phyloP scores from a whole-genome alignment of 352 stramenopile species.

The Blastocystis hominis region DNA sequence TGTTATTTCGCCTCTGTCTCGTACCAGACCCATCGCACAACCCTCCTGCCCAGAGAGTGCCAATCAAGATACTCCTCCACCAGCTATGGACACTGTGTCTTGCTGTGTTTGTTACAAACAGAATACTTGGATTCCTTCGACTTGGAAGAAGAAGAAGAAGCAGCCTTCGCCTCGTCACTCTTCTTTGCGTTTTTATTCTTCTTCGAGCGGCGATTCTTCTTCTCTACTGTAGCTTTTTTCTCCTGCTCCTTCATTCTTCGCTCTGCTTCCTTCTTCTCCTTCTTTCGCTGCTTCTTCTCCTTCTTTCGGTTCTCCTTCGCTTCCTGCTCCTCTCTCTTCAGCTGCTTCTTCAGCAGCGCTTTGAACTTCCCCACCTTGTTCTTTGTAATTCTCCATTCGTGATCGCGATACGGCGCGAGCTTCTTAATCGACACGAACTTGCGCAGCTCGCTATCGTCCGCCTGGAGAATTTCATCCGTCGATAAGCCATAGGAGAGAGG shows the following conservation, averaged over 20 bases:
- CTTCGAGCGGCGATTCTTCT: not conserved
- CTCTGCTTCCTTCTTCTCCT: constrained; percentile 45
- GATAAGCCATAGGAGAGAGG: constrained; percentile 89
- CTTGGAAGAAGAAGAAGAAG: no score
- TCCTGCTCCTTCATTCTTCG: constrained; percentile 37
- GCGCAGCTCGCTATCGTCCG: constrained; percentile 87
- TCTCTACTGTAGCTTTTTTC: not conserved
- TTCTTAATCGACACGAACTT: constrained; percentile 90
- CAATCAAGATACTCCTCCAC: no score
- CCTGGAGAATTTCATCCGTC: constrained; percentile 89
- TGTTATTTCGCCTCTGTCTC: not conserved
- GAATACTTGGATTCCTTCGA: not conserved
- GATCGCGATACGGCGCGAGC: constrained; percentile 83
- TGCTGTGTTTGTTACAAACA: not conserved
- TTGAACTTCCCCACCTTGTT: constrained; percentile 69
- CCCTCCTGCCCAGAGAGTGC: no score
- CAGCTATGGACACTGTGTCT: no score
- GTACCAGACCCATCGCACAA: not conserved
- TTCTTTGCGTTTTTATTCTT: not conserved
- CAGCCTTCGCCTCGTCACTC: not conserved
- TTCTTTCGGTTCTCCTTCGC: constrained; percentile 59
- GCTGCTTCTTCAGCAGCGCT: constrained; percentile 67
- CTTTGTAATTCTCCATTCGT: constrained; percentile 68
- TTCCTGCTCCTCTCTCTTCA: constrained; percentile 61
- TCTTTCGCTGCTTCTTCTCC: not conserved